Conservation (phyloP, 768 basidiomycete genomes). For the Tephrocybe sp. region DNA sequence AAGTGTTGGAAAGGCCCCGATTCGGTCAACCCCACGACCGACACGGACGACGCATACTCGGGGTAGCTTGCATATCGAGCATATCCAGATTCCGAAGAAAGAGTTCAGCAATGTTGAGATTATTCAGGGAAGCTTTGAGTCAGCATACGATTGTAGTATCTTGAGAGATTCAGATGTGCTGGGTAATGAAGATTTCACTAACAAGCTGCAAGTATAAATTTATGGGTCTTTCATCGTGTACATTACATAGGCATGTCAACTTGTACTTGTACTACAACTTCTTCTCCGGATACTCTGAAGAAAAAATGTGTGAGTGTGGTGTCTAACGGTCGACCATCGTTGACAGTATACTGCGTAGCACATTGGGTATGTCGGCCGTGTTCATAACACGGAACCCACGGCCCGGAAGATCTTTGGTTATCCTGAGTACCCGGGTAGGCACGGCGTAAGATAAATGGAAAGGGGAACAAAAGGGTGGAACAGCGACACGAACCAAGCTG, state of each 20-base stretch:
- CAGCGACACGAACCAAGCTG: slow-evolving; percentile 46
- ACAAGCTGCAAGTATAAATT: neutral
- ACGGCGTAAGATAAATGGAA: neutral
- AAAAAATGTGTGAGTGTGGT: no score
- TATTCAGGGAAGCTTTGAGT: slow-evolving; percentile 23
- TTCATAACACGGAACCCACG: slow-evolving; percentile 59
- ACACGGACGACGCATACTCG: slow-evolving; percentile 28
- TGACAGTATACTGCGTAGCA: slow-evolving; percentile 60
- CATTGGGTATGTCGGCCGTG: slow-evolving; percentile 64
- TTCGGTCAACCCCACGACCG: slow-evolving; percentile 21
- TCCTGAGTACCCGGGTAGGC: slow-evolving; percentile 36
- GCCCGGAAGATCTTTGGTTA: slow-evolving; percentile 60
- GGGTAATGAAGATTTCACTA: slow-evolving; percentile 25
- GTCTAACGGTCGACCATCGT: slow-evolving; percentile 50
- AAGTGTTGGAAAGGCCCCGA: slow-evolving; percentile 39
- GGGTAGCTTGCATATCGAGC: slow-evolving; percentile 34
- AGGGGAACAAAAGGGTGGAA: no score
- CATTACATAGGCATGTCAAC: no score
- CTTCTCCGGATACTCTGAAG: no score
- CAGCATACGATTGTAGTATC: slow-evolving; percentile 17
- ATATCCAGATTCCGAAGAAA: slow-evolving; percentile 29
- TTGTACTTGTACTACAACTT: no score
- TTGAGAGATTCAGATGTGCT: slow-evolving; percentile 34
- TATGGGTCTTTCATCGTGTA: neutral
- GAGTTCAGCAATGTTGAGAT: slow-evolving; percentile 24